Evolutionary conservation across 257 asterid genomes (phyloP), one percentile per base, ranked within the genome.

Genomic region (Prunella vulgaris): DNA sequence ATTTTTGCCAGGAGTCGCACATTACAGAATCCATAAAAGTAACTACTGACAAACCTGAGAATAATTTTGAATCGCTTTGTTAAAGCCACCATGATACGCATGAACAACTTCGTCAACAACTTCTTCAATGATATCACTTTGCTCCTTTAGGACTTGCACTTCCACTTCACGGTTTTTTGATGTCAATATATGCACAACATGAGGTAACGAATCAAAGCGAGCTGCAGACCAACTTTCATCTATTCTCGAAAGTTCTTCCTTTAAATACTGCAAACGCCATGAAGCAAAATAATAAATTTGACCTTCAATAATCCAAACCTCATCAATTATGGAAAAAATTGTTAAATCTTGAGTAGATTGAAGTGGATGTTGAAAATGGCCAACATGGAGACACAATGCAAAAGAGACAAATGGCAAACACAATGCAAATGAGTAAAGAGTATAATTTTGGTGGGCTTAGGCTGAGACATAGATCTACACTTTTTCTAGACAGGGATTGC

Each of bases 81-180:
- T 94, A 78, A 94, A 94, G 83, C 99, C 99, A 65, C 95, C 81
- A 68, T 94, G 99, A 76, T 94, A 94, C 7, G 97, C 95, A 77
- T 94, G 99, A 76, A 94, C 99, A 57, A 94, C 99, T 94, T 89
- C 97, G 70, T 94, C 99, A 61, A 94, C 99, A 74, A 94, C 95
- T 75, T 91, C 99, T 81, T 94, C 99, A 35, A 91, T 76, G 53
- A 94, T 86, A 81, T 94, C 93, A 72, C 98, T 91, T 76, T 94
- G 99, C 83, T 88, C 99, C 88, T 94, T 87, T 79, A 94, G 82
- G 82, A 84, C 81, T 5, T 80, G 88, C 20, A 85, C 85, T 3
- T 94, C 99, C 60, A 85, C 95, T 81, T 94, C 99, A 28, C 99
- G 98, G 52, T 94, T 92, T 84, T 94, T 91, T 64, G 99, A 89